Percentiles rank a stretch among this genome's conserved stretches.
phyloP scores from a whole-genome alignment of 441 rosid genomes.

The Geranium incanum region DNA sequence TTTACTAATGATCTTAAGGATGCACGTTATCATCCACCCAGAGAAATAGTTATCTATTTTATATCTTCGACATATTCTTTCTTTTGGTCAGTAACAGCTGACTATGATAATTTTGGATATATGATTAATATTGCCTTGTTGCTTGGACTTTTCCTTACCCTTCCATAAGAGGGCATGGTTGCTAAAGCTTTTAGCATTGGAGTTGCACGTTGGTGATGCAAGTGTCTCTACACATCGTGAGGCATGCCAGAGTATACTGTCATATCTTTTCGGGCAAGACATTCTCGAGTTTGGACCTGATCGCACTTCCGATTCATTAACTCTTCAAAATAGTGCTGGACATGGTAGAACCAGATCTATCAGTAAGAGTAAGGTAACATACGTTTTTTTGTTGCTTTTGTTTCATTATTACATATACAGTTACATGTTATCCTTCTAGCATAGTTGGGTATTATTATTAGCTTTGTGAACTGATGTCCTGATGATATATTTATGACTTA shows the following conservation, averaged over 20 bases:
- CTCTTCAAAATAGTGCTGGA: constrained; percentile 40
- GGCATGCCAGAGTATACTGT: constrained; percentile 64
- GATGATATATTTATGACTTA: neutral
- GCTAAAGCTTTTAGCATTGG: constrained; percentile 80
- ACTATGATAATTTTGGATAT: neutral
- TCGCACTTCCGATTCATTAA: constrained; percentile 32
- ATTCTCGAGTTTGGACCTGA: constrained; percentile 39
- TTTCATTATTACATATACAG: constrained; percentile 1
- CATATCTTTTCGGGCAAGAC: constrained; percentile 75
- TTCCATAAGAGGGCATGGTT: constrained; percentile 87
- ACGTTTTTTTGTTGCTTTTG: constrained; percentile 6
- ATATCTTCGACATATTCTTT: neutral
- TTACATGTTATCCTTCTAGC: neutral
- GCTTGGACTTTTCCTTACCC: constrained; percentile 11
- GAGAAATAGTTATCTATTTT: neutral
- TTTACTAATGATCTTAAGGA: neutral
- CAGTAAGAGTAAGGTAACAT: constrained; percentile 71
- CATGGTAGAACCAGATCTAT: constrained; percentile 49
- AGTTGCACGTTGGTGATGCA: constrained; percentile 69
- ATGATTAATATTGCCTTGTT: constrained; percentile 17
- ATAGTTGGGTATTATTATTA: neutral
- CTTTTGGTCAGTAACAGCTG: neutral
- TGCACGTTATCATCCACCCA: neutral
- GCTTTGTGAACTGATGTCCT: neutral
- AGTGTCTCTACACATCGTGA: constrained; percentile 58